Percentiles rank a stretch among this genome's conserved stretches.
phyloP scores from a whole-genome alignment of 1,139 yeast species.

The Saccharomyces pastorianus region DNA sequence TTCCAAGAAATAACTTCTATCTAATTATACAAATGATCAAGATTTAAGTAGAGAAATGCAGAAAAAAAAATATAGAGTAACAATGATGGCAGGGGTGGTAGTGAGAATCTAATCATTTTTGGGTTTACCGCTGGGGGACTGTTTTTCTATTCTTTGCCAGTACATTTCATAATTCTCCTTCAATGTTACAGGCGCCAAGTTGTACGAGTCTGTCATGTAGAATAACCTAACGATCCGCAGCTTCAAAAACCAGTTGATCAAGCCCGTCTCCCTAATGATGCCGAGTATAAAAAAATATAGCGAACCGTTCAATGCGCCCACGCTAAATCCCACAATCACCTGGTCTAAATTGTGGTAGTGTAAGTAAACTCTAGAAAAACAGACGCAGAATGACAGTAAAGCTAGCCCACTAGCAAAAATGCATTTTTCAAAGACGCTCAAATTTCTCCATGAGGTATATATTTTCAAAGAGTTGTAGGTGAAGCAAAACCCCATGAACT shows the following conservation, averaged over 20 bases:
- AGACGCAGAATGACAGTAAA: conserved; percentile 43
- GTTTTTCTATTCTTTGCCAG: conserved; percentile 16
- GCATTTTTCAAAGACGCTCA: conserved; percentile 27
- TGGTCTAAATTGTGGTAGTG: conserved; percentile 69
- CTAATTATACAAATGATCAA: not conserved
- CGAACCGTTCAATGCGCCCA: conserved; percentile 56
- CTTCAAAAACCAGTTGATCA: conserved; percentile 49
- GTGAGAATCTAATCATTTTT: conserved; percentile 32
- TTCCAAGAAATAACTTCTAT: not conserved
- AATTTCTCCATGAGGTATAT: conserved; percentile 36
- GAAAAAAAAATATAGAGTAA: no score
- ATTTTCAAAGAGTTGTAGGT: conserved; percentile 39
- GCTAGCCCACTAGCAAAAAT: conserved; percentile 20
- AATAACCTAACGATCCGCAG: conserved; percentile 42
- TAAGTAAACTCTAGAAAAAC: conserved; percentile 68
- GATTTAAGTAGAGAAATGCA: not conserved
- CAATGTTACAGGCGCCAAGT: conserved; percentile 34
- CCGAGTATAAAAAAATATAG: conserved; percentile 49
- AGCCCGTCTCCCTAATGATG: conserved; percentile 49
- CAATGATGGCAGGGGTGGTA: conserved; percentile 41
- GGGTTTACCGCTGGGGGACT: not conserved
- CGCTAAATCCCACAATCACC: conserved; percentile 59
- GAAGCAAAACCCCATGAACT: conserved; percentile 83
- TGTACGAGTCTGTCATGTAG: conserved; percentile 52
- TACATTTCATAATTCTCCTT: conserved; percentile 22